phyloP scores from a whole-genome alignment of 2,329 filamentous ascomycete genomes.

The Sclerotinia trifoliorum region DNA sequence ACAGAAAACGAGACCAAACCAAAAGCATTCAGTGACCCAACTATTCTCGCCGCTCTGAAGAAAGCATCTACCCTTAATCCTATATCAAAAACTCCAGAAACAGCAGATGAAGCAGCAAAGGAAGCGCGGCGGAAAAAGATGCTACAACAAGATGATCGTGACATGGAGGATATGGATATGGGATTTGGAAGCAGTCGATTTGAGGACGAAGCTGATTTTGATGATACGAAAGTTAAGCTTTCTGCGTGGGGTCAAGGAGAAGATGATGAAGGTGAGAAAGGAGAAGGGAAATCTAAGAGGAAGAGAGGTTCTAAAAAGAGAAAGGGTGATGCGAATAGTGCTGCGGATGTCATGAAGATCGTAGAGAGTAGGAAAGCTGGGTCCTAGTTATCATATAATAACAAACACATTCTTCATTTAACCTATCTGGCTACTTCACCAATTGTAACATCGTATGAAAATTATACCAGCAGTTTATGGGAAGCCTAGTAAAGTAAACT shows the following conservation, averaged over 20 bases:
- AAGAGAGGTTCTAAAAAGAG: slow-evolving; percentile 73
- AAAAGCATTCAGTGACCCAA: slow-evolving; percentile 67
- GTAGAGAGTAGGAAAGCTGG: slow-evolving; percentile 53
- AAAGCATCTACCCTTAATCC: slow-evolving; percentile 70
- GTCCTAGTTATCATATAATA: not conserved
- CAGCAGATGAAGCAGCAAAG: slow-evolving; percentile 52
- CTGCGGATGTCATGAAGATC: slow-evolving; percentile 74
- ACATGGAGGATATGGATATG: slow-evolving; percentile 89
- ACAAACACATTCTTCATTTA: not conserved
- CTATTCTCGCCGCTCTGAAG: slow-evolving; percentile 79
- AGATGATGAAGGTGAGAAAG: slow-evolving; percentile 46
- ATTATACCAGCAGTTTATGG: not conserved
- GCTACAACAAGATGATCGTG: slow-evolving; percentile 70
- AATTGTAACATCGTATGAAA: not conserved
- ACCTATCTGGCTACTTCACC: no score
- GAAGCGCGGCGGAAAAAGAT: slow-evolving; percentile 72
- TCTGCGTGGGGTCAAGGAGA: slow-evolving; percentile 61
- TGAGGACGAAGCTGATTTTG: slow-evolving; percentile 83
- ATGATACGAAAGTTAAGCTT: slow-evolving; percentile 64
- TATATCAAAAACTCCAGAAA: slow-evolving; percentile 43
- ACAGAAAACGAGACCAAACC: slow-evolving; percentile 41
- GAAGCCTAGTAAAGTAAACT: no score
- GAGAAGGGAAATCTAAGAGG: slow-evolving; percentile 54
- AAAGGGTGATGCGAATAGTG: slow-evolving; percentile 76
- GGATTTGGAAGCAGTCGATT: slow-evolving; percentile 87